Percentiles rank a stretch among this genome's conserved stretches.
These are phyloP conservation scores for Marsdenia floribunda DNA, from an alignment of 257 asterid species.

Conservation along the genomic window DNA sequence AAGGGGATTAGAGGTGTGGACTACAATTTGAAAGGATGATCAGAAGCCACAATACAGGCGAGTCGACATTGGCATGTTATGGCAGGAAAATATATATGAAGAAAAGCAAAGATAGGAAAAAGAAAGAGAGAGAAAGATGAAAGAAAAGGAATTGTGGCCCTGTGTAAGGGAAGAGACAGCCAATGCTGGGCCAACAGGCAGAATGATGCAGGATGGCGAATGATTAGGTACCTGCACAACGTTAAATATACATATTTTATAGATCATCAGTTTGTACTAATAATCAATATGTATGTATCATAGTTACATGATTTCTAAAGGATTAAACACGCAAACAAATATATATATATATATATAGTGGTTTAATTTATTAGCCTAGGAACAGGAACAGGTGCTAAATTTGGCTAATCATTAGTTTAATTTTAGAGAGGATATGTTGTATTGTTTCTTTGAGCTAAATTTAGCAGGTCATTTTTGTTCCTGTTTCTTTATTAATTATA, in stretches of 20 bases:
- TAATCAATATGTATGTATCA: slow-evolving; percentile 17
- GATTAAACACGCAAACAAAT: neutral
- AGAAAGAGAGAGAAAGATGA: slow-evolving; percentile 9
- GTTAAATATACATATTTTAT: slow-evolving; percentile 10
- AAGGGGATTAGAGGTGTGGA: neutral
- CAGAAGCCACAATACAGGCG: neutral
- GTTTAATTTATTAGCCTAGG: slow-evolving; percentile 16
- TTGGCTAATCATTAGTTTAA: slow-evolving; percentile 42
- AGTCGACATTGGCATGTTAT: slow-evolving; percentile 1
- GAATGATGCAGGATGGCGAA: slow-evolving; percentile 28
- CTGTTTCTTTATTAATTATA: slow-evolving; percentile 46
- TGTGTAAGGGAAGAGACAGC: slow-evolving; percentile 36
- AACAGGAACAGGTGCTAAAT: slow-evolving; percentile 85
- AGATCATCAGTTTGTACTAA: slow-evolving; percentile 10
- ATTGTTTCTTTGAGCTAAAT: slow-evolving; percentile 40
- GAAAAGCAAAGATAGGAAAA: slow-evolving; percentile 25
- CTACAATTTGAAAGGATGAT: neutral
- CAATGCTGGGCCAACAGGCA: slow-evolving; percentile 52
- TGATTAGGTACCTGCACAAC: slow-evolving; percentile 29
- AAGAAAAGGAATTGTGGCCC: slow-evolving; percentile 30
- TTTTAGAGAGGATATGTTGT: slow-evolving; percentile 16
- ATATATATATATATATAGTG: slow-evolving; percentile 7
- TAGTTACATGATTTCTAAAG: slow-evolving; percentile 5
- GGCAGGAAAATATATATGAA: neutral
- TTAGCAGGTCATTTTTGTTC: slow-evolving; percentile 66